Conservation (phyloP, 139 green algal genomes). For the Zygnema cylindricum region DNA sequence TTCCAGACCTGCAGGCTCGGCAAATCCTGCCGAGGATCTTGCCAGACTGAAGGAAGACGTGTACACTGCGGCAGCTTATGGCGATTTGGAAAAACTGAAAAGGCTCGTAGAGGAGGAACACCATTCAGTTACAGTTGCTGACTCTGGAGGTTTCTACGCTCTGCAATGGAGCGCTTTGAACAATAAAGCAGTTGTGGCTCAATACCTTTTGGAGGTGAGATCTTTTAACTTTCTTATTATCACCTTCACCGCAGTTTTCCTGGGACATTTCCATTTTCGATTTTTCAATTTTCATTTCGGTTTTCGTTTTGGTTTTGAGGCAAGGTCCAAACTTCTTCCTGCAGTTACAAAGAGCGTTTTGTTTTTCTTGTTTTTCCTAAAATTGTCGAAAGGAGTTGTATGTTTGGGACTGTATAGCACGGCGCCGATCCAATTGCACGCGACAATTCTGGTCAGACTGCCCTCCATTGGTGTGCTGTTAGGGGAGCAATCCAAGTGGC, state of each 20-base stretch:
- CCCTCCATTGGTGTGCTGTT: slow-evolving; percentile 53
- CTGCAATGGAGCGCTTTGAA: slow-evolving; percentile 56
- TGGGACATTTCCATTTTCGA: background rate
- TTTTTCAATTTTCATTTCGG: background rate
- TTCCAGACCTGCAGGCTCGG: background rate
- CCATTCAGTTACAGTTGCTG: slow-evolving; percentile 23
- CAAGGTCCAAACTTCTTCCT: background rate
- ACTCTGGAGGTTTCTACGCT: slow-evolving; percentile 38
- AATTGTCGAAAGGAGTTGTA: background rate
- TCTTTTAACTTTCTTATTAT: background rate
- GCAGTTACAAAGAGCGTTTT: background rate
- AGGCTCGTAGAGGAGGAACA: slow-evolving; percentile 48
- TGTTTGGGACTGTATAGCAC: background rate
- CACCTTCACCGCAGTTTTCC: background rate
- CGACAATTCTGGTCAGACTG: slow-evolving; percentile 45
- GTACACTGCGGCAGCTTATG: slow-evolving; percentile 36
- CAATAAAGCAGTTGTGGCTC: slow-evolving; percentile 30
- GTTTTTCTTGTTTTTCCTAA: background rate
- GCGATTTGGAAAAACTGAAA: slow-evolving; percentile 51
- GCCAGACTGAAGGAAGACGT: slow-evolving; percentile 38
- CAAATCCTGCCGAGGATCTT: slow-evolving; percentile 9
- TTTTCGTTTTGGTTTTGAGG: background rate
- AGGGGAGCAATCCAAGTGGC: slow-evolving; percentile 43
- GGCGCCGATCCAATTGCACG: slow-evolving; percentile 29
- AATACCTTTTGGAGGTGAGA: slow-evolving; percentile 51